Evolutionary conservation across 164 flowering plant genomes (phyloP).

Genomic region (Cinnamomum chago): DNA sequence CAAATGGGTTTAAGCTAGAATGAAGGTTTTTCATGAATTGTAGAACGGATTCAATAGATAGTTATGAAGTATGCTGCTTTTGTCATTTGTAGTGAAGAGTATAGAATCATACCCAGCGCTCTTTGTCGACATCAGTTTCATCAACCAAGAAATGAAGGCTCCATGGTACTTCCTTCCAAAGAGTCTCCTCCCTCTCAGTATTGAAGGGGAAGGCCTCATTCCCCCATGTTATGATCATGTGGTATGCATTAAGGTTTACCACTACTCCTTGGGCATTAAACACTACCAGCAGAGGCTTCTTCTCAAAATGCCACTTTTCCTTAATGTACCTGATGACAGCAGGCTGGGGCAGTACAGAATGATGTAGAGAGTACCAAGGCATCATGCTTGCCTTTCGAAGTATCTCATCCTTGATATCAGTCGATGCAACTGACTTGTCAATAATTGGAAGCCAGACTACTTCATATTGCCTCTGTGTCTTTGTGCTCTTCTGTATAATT

Average conservation of each 20-base stretch:
- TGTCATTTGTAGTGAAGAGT: not conserved
- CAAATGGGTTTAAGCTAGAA: not conserved
- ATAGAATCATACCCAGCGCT: conserved; percentile 26
- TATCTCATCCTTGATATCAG: conserved; percentile 23
- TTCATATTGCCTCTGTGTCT: conserved; percentile 55
- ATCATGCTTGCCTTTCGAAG: conserved; percentile 31
- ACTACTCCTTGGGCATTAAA: conserved; percentile 32
- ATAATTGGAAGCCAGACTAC: conserved; percentile 80
- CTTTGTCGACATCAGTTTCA: conserved; percentile 19
- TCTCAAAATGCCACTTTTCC: conserved; percentile 21
- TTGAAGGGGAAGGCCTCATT: conserved; percentile 35
- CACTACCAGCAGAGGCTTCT: conserved; percentile 33
- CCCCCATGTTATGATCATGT: conserved; percentile 41
- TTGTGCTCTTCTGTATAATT: conserved; percentile 50
- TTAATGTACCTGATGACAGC: conserved; percentile 29
- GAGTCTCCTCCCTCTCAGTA: conserved; percentile 15
- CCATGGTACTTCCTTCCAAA: conserved; percentile 34
- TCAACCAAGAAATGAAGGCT: conserved; percentile 31
- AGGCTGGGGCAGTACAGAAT: conserved; percentile 39
- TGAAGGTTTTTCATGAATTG: not conserved
- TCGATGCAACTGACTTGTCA: conserved; percentile 39
- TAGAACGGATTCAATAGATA: too few relatives aligned
- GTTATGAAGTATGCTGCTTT: not conserved
- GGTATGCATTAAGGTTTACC: conserved; percentile 24
- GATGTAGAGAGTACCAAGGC: conserved; percentile 59